Base-by-base conservation (phyloP, 2,329 filamentous ascomycete genomes). In the Beauveria medogensis region DNA sequence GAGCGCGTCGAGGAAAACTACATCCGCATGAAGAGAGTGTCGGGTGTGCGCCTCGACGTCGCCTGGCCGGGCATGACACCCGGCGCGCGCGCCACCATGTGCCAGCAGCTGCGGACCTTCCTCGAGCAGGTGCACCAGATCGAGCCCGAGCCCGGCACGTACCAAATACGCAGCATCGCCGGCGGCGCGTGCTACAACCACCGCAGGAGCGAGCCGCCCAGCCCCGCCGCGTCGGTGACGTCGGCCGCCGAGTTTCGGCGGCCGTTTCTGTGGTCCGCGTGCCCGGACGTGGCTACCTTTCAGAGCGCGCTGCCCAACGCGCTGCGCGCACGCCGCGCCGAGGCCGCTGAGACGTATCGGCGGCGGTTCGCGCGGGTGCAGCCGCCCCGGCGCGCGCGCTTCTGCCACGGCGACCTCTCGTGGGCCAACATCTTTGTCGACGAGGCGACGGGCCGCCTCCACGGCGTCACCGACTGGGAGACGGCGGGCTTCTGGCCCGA, bases 381-480 rank as follows among this genome's bases (percentile, higher is more conserved):
- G 44, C 8, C 44, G n/a, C n/a, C 44, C 44, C 44, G n/a, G n/a
- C 24, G 24, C 24, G 46, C 61, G 24, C 20, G 24, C 16, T 73
- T 73, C 26, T 70, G 70, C 5, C 72, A 73, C 53, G 69, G 69
- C 3, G 70, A 73, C 56, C 65, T 74, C 7, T 71, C 70, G 34
- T 65, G 68, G 14, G 64, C 68, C 6, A 74, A 73, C 51, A 72
- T 74, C 22, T 62, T 73, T 10, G 64, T 74, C 16, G 68, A 73
- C 56, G 65, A 69, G 0, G 56, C 69, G 1, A 75, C 74, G 0
- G 80, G 78, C 60, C 55, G 65, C 7, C 66, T 87, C 7, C 72
- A 65, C 0, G 84, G 83, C 1, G 60, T 87, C 2, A 74, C 87
- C 0, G 85, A 87, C 66, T 87, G 84, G 84, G 81, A 67, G 44